These are phyloP conservation scores for Plantago ovata DNA, from an alignment of 257 asterid species.

Conservation along the genomic window DNA sequence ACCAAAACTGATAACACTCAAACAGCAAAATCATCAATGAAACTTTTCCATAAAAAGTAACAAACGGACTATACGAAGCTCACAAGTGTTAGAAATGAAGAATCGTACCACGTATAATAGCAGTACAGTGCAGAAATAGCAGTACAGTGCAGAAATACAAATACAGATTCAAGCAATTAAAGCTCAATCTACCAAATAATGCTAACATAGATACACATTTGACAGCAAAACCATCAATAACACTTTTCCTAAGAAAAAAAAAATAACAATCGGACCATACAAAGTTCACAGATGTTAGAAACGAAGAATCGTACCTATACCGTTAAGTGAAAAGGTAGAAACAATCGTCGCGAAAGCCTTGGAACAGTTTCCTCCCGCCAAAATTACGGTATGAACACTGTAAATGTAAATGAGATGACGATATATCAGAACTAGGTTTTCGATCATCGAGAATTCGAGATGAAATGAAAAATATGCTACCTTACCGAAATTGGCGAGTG, in stretches of 20 bases:
- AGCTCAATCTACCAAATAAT: background rate
- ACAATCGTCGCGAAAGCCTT: no score
- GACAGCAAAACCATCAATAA: background rate
- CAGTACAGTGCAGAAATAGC: conserved; percentile 5
- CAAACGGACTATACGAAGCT: conserved; percentile 17
- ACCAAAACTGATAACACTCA: background rate
- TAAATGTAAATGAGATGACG: background rate
- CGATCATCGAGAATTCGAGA: background rate
- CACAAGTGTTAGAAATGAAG: conserved; percentile 17
- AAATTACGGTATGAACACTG: background rate
- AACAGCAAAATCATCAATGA: background rate
- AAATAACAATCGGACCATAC: conserved; percentile 6
- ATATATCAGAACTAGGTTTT: background rate
- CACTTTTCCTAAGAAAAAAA: background rate
- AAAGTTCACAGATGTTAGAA: no score
- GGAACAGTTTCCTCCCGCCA: no score
- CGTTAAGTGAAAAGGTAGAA: background rate
- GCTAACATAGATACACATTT: background rate
- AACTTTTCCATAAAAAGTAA: conserved; percentile 4
- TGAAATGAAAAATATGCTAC: background rate
- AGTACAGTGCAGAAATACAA: background rate
- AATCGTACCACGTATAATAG: conserved; percentile 21
- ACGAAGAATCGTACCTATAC: background rate
- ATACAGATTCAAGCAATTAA: background rate
- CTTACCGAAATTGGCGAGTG: background rate